Percentiles rank a stretch among this genome's conserved stretches.
phyloP scores from a whole-genome alignment of 441 rosid species.

The Arabidopsis hybrid region DNA sequence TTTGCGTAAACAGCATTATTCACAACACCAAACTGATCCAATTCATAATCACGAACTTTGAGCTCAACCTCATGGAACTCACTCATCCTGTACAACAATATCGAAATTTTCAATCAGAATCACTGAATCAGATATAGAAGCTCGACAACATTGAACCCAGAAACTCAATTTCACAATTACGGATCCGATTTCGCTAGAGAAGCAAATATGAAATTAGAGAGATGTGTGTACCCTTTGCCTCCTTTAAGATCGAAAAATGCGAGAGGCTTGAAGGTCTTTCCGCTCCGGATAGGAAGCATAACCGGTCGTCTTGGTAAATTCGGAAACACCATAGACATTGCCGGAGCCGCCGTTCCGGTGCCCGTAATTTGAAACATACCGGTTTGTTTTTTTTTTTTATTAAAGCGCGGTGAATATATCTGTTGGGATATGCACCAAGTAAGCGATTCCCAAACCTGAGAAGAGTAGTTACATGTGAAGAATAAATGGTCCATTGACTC shows the following conservation, averaged over 20 bases:
- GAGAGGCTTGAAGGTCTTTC: slow-evolving; percentile 25
- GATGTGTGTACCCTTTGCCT: slow-evolving; percentile 36
- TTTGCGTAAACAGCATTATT: slow-evolving; percentile 87
- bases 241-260: slow-evolving; percentile 28
- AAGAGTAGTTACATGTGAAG: no score
- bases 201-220: not conserved
- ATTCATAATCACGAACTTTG: slow-evolving; percentile 81
- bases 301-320: slow-evolving; percentile 4
- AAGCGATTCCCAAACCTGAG: no score
- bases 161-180: not conserved
- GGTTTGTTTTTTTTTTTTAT: no score
- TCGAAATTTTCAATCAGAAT: not conserved
- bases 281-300: slow-evolving; percentile 3
- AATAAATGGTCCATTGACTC: no score
- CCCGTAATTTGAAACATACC: slow-evolving; percentile 18
- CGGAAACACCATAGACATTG: slow-evolving; percentile 11
- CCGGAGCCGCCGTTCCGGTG: slow-evolving; percentile 4
- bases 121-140: not conserved
- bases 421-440: no score
- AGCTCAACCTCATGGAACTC: slow-evolving; percentile 63
- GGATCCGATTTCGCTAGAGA: not conserved
- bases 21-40: slow-evolving; percentile 90
- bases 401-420: no score
- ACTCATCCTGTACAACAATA: slow-evolving; percentile 53
- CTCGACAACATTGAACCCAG: not conserved